Evolutionary conservation across 345 rosid genomes (phyloP), one percentile per base, ranked within the genome.

Genomic region (Anastatica hierochuntica): DNA sequence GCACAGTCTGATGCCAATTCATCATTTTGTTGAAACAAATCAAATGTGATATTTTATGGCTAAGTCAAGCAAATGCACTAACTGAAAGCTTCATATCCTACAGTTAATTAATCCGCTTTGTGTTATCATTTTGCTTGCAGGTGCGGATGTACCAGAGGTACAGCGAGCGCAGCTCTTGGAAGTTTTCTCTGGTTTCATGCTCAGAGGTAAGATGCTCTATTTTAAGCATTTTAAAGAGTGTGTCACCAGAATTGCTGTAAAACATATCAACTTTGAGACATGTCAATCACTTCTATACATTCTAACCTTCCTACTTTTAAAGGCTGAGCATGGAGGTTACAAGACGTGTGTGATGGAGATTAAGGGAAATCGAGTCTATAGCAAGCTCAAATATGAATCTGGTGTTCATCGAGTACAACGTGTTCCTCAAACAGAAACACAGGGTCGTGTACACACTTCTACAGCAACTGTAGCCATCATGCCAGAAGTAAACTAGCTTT

Each of bases 391-490:
- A n/a, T n/a, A n/a, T n/a, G n/a, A n/a, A n/a, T n/a, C n/a, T n/a
- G n/a, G n/a, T n/a, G n/a, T n/a, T n/a, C n/a, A n/a, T n/a, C n/a
- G n/a, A n/a, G n/a, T n/a, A n/a, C n/a, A n/a, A n/a, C n/a, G n/a
- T n/a, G n/a, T n/a, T n/a, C n/a, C n/a, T n/a, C n/a, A n/a, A n/a
- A n/a, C n/a, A n/a, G n/a, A n/a, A n/a, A n/a, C n/a, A n/a, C n/a
- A n/a, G n/a, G n/a, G n/a, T n/a, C n/a, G n/a, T n/a, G n/a, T n/a
- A 14, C 98, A 90, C 70, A 90, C 95, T 53, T 90, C 98, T 68
- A 90, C 98, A 56, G 96, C 98, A 39, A 87, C 96, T 38, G 94
- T 87, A 42, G 98, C 98, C n/a, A n/a, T n/a, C n/a, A n/a, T n/a
- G n/a, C n/a, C n/a, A n/a, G n/a, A n/a, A n/a, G n/a, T n/a, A n/a